Base-by-base conservation (phyloP, 2,329 filamentous ascomycete species). In the Botrytis porri region DNA sequence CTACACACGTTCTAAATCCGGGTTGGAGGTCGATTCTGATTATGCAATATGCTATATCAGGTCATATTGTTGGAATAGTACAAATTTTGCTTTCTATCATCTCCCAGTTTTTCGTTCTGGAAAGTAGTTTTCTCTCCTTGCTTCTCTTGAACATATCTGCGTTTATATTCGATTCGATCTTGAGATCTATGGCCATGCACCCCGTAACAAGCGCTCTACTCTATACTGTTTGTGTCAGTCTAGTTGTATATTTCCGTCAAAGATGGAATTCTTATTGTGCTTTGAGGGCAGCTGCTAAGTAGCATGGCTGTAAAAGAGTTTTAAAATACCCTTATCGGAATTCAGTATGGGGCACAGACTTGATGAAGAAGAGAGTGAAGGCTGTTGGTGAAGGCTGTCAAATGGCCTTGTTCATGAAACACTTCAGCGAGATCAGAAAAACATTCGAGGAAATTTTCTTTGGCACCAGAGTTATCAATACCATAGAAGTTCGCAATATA, bases 351-450 rank as follows among this genome's bases (percentile, higher is more conserved):
- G 64, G 64, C 16, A 69, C 32, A 9, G 71, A 63, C 37, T 25
- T 73, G 4, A 54, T 69, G 57, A 69, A 32, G 39, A 18, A 54
- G 9, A 43, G 37, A 41, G 12, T 69, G 32, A 62, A 62, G 18
- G 70, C 48, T 37, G 25, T 60, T 37, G 6, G 10, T 20, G 70
- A 57, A 69, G 54, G 71, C 18, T 32, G 25, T 3, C 43, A 43
- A 8, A 69, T 69, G 51, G 35, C 6, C 29, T 59, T 72, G n/a
- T 66, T 45, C 41, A 59, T 72, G 62, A 20, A 72, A 43, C 70
- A 67, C 6, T 60, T 60, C 25, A 69, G 57, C 5, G n/a, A 16
- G 10, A 35, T 51, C 6, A 43, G 63, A 9, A 67, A 67, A 22
- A 60, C 62, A 1, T 65, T 54, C 14, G 48, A 61, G 14, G 70